Evolutionary conservation across 805 yeast genomes (phyloP), one percentile per base, ranked within the genome.

Genomic region (Ogataea henricii): DNA sequence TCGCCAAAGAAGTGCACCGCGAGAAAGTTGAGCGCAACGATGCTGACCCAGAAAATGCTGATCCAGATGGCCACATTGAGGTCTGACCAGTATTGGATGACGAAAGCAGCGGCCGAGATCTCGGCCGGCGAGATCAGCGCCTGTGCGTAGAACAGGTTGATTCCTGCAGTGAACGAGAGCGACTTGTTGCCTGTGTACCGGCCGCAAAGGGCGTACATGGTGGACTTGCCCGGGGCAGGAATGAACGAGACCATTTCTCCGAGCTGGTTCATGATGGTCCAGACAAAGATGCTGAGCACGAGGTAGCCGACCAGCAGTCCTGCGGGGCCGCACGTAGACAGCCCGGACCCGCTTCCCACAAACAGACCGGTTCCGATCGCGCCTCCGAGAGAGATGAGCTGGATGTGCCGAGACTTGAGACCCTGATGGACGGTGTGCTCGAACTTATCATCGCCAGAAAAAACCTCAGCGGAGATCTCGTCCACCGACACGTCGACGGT

Each of bases 361-460:
- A 76, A 73, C 38, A 76, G 64, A 42, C 80, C 81, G 23, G 87
- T 82, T 62, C 89, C 89, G 52, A 83, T 81, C 51, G 83, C 76
- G 56, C 87, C 87, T 56, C 87, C 89, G 45, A 84, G 74, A 37
- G 88, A 84, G 51, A 82, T 79, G 81, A 82, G 78, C 65, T 81
- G 85, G 52, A 77, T 67, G 48, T 77, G 80, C 59, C 81, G 67
- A 33, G 68, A 59, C 53, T 73, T 70, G 51, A 77, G 67, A 33
- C 73, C 69, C 53, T 77, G 64, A 35, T 77, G 74, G 44, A 58
- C 57, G 21, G 53, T 52, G 30, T 46, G 26, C 38, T 39, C 36
- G 13, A 23, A 27, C 30, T 40, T 22, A 12, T 3, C 13, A n/a
- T 27, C 26, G 6, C 21, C 13, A 16, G 25, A 16, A 5, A 33